Evolutionary conservation across 2,329 filamentous ascomycete species (phyloP).

Genomic region (Aspergillus sp.): DNA sequence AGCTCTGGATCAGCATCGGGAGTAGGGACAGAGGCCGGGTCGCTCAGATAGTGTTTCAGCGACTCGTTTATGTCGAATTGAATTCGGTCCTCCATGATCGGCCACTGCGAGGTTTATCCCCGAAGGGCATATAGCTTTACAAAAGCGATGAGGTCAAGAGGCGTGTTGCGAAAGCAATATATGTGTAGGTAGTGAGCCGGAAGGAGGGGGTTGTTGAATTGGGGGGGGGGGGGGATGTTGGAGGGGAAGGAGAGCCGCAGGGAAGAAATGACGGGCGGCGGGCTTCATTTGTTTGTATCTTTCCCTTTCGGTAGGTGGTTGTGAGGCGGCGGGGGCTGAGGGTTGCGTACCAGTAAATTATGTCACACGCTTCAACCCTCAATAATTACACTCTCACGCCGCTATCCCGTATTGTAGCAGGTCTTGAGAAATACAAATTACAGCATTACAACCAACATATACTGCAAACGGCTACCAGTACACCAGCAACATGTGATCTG

Average conservation of each 20-base stretch:
- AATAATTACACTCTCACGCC: too few species aligned
- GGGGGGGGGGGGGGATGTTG: slow-evolving; percentile 14
- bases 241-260: slow-evolving; percentile 20
- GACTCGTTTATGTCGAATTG: slow-evolving; percentile 96
- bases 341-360: slow-evolving; percentile 1
- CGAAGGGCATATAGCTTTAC: slow-evolving; percentile 10
- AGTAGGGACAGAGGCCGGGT: slow-evolving; percentile 78
- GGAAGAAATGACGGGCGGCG: slow-evolving; percentile 4
- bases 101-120: slow-evolving; percentile 22
- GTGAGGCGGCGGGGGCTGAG: background rate
- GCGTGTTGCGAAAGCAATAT: background rate
- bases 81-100: slow-evolving; percentile 66
- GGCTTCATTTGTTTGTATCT: slow-evolving; percentile 33
- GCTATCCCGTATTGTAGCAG: background rate
- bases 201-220: background rate
- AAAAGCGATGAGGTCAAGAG: background rate
- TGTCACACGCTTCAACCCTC: background rate
- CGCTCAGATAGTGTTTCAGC: slow-evolving; percentile 94
- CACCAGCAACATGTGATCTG: too few species aligned
- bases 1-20: slow-evolving; percentile 82
- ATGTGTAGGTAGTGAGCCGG: background rate
- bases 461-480: background rate
- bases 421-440: background rate
- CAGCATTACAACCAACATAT: background rate
- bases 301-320: slow-evolving; percentile 28